Evolutionary conservation across 495 filamentous ascomycete species (phyloP).

Genomic region (Staphylotrichum longicolle): DNA sequence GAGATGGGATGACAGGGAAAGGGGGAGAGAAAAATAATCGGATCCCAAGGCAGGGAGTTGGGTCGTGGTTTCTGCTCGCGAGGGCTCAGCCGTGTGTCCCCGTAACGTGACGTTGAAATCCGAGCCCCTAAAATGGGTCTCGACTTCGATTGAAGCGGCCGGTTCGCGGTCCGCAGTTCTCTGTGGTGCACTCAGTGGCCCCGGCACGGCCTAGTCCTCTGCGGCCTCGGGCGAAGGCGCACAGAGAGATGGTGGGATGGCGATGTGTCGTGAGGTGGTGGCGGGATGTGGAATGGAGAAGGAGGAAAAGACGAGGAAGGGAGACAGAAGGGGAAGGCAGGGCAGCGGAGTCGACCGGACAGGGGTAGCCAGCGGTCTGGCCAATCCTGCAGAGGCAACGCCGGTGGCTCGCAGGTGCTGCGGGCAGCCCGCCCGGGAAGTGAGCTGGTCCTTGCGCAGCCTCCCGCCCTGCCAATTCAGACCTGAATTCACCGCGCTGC

Average conservation of each 20-base stretch:
- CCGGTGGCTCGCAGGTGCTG: conserved; percentile 11
- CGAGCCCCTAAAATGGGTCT: background rate
- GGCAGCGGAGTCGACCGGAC: conserved; percentile 19
- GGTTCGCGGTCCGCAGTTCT: conserved; percentile 9
- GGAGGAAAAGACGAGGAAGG: conserved; percentile 31
- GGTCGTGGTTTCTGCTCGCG: conserved; percentile 6
- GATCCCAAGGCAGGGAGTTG: background rate
- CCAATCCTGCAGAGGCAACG: conserved; percentile 20
- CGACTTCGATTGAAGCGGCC: background rate
- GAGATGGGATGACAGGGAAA: background rate
- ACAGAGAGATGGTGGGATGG: conserved; percentile 29
- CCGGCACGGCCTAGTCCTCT: conserved; percentile 31
- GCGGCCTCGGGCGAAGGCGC: conserved; percentile 29
- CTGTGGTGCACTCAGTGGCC: conserved; percentile 24
- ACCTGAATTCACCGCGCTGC: conserved; percentile 5
- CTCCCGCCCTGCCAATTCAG: background rate
- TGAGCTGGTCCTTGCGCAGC: conserved; percentile 17
- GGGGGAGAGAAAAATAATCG: background rate
- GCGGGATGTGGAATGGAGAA: conserved; percentile 28
- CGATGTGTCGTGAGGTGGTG: conserved; percentile 30
- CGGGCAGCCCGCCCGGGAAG: conserved; percentile 17
- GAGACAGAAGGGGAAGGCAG: conserved; percentile 27
- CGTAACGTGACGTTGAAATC: background rate
- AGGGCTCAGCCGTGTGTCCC: background rate
- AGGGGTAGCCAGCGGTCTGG: conserved; percentile 14